Conservation (phyloP, 2,329 filamentous ascomycete genomes). For the Emericellopsis cladophorae region DNA sequence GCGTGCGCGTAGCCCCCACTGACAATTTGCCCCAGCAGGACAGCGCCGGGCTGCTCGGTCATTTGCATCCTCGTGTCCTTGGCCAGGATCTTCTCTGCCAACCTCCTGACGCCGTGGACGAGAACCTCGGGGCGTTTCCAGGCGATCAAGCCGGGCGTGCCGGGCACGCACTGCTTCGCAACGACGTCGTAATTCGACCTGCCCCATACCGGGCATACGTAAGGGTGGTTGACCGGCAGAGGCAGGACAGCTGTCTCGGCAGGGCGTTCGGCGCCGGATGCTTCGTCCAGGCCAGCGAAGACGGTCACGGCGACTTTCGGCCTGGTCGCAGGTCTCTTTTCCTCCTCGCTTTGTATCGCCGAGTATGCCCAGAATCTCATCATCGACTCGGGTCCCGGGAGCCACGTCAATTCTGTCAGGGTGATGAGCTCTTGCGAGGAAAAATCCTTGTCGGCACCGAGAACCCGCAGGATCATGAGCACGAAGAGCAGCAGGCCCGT, state of each 20-base stretch:
- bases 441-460: conserved; percentile 26
- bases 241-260: conserved; percentile 6
- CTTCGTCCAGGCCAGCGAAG: conserved; percentile 24
- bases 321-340: conserved; percentile 12
- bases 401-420: conserved; percentile 49
- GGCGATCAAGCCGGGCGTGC: conserved; percentile 29
- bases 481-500: conserved; percentile 43
- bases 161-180: conserved; percentile 22
- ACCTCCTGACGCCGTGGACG: conserved; percentile 22
- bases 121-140: conserved; percentile 37
- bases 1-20: conserved; percentile 6
- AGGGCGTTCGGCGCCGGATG: background rate
- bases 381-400: conserved; percentile 50
- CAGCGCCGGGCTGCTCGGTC: conserved; percentile 10
- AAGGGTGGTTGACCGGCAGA: conserved; percentile 12
- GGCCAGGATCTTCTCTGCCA: conserved; percentile 25
- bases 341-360: conserved; percentile 12
- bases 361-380: conserved; percentile 41
- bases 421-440: conserved; percentile 43
- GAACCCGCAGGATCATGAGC: conserved; percentile 29
- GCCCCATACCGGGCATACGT: conserved; percentile 37
- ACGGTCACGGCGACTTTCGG: conserved; percentile 33
- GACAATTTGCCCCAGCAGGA: conserved; percentile 20
- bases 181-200: conserved; percentile 28
- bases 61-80: conserved; percentile 23